These are phyloP conservation scores for Penicillium bovifimosum DNA, from an alignment of 495 filamentous ascomycete species.

Conservation along the genomic window DNA sequence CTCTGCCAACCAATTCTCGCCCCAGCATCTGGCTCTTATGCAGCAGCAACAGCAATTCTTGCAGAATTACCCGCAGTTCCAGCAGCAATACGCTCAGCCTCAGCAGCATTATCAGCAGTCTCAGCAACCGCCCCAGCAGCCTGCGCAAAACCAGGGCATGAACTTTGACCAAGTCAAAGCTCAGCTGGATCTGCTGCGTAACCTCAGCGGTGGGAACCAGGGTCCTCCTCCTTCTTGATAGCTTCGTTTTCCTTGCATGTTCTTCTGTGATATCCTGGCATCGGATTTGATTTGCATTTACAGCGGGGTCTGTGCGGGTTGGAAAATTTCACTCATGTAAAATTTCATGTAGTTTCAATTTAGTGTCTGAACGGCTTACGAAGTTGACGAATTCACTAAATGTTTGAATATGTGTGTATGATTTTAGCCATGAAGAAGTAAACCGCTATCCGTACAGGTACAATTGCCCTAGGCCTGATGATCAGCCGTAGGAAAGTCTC, in stretches of 20 bases:
- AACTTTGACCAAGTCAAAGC: constrained; percentile 45
- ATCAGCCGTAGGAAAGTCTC: neutral
- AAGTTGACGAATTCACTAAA: constrained; percentile 4
- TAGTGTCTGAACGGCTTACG: neutral
- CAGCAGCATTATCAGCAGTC: constrained; percentile 33
- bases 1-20: constrained; percentile 56
- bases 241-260: constrained; percentile 8
- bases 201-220: constrained; percentile 35
- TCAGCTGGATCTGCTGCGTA: constrained; percentile 42
- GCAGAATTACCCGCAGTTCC: constrained; percentile 23
- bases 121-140: constrained; percentile 37
- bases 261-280: constrained; percentile 12
- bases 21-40: constrained; percentile 53
- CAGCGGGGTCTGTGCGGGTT: constrained; percentile 16
- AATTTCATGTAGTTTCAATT: constrained; percentile 9
- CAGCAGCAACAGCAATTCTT: constrained; percentile 41
- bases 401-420: constrained; percentile 10
- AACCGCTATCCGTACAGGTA: constrained; percentile 4
- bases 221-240: constrained; percentile 33
- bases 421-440: constrained; percentile 8
- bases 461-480: neutral
- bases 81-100: constrained; percentile 22
- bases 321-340: constrained; percentile 2
- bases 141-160: constrained; percentile 22
- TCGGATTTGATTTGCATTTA: constrained; percentile 33